Conservation (phyloP, 2,329 filamentous ascomycete genomes). For the Penicillium sp. region DNA sequence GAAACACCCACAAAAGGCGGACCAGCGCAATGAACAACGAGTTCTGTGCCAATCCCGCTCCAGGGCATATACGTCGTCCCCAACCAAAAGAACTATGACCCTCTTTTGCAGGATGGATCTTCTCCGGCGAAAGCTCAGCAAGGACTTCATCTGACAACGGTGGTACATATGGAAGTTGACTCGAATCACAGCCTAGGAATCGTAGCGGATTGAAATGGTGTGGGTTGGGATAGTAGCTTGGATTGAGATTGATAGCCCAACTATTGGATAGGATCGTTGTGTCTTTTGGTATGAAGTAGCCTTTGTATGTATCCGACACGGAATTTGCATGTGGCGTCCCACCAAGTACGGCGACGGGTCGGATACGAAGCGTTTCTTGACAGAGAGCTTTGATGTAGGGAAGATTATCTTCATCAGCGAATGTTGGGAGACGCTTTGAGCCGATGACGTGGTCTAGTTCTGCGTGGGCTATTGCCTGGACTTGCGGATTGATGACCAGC, state of each 20-base stretch:
- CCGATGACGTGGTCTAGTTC: slow-evolving; percentile 33
- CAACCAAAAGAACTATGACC: slow-evolving; percentile 52
- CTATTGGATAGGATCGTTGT: slow-evolving; percentile 39
- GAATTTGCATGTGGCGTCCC: slow-evolving; percentile 48
- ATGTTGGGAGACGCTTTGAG: slow-evolving; percentile 23
- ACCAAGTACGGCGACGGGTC: slow-evolving; percentile 44
- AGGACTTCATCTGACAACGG: slow-evolving; percentile 5
- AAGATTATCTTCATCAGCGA: slow-evolving; percentile 26
- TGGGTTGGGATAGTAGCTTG: slow-evolving; percentile 18
- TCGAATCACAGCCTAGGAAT: slow-evolving; percentile 8
- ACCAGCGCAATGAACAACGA: slow-evolving; percentile 43
- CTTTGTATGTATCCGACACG: slow-evolving; percentile 46
- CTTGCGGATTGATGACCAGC: slow-evolving; percentile 46
- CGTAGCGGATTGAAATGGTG: slow-evolving; percentile 22
- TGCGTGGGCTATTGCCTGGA: slow-evolving; percentile 37
- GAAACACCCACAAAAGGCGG: slow-evolving; percentile 18
- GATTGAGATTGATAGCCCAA: slow-evolving; percentile 25
- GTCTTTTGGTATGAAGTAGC: slow-evolving; percentile 47
- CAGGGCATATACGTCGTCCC: slow-evolving; percentile 51
- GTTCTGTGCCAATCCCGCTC: slow-evolving; percentile 54
- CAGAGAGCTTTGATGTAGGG: slow-evolving; percentile 32
- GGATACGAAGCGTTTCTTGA: slow-evolving; percentile 29
- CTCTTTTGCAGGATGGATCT: slow-evolving; percentile 23
- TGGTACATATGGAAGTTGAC: slow-evolving; percentile 7
- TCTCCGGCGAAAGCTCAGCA: background rate